These are phyloP conservation scores for Dacryopinax spathularia DNA, from an alignment of 768 basidiomycete species.

Conservation along the genomic window DNA sequence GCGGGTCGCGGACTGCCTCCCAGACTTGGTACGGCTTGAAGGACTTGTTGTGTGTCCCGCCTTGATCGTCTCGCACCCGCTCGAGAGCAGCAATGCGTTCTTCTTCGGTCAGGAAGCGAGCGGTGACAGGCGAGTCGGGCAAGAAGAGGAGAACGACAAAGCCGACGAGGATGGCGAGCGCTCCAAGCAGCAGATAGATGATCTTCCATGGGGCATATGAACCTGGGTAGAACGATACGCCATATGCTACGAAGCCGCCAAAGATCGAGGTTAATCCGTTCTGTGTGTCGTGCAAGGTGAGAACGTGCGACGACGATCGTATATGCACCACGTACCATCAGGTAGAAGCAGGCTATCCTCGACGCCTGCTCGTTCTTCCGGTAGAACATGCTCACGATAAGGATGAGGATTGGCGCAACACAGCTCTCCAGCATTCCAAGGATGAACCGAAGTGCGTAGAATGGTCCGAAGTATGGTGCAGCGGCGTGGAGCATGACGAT, in stretches of 20 bases:
- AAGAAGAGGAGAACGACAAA: slow-evolving; percentile 43
- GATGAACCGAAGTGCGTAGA: slow-evolving; percentile 48
- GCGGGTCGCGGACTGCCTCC: slow-evolving; percentile 42
- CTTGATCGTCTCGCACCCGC: slow-evolving; percentile 48
- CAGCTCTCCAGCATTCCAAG: slow-evolving; percentile 56
- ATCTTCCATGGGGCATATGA: slow-evolving; percentile 46
- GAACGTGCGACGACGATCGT: too few relatives aligned
- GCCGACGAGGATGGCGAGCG: slow-evolving; percentile 45
- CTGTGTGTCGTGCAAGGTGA: slow-evolving; percentile 19
- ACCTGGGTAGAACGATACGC: slow-evolving; percentile 39
- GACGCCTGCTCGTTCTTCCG: slow-evolving; percentile 52
- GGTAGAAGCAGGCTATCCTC: slow-evolving; percentile 51
- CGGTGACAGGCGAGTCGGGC: slow-evolving; percentile 52
- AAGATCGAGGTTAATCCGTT: slow-evolving; percentile 46
- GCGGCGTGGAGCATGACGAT: slow-evolving; percentile 48
- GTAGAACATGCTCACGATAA: slow-evolving; percentile 54
- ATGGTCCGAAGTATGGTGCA: slow-evolving; percentile 42
- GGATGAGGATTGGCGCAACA: slow-evolving; percentile 47
- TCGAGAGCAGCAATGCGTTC: slow-evolving; percentile 50
- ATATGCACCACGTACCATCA: slow-evolving; percentile 44
- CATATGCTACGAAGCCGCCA: slow-evolving; percentile 50
- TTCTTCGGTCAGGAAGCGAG: slow-evolving; percentile 39
- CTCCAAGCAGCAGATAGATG: slow-evolving; percentile 46
- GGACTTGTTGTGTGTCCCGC: slow-evolving; percentile 46
- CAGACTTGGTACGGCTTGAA: slow-evolving; percentile 44